Base-by-base conservation (phyloP, 1,284 basidiomycete genomes). In the Coriolopsis trogii region DNA sequence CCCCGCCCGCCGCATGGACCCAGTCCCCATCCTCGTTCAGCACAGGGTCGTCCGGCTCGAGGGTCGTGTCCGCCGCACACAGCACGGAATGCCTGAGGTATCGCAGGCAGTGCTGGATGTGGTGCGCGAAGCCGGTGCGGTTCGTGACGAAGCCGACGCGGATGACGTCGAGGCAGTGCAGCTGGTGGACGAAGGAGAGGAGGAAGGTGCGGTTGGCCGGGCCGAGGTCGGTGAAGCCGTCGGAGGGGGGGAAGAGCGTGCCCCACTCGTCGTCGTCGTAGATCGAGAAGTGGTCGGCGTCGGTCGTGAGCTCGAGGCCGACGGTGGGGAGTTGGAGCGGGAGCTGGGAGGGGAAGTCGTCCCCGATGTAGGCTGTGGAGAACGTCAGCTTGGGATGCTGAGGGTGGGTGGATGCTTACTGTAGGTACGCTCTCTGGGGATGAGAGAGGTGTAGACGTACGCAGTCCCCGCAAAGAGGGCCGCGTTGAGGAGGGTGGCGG, bases 61-160 rank as follows among this genome's bases (percentile, higher is more conserved):
- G 60, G 24, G 75, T 76, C 37, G 69, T 66, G 47, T 77, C 73
- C 0, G 73, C 69, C 24, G 63, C 46, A 54, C 74, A 76, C 6
- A 75, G 49, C n/a, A 75, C 60, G 13, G 66, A 63, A 56, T 75
- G 73, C 25, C 67, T 58, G 13, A 75, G 62, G 55, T 75, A 75
- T 10, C 69, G 66, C 44, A 75, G 53, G 49, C 74, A 76, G 42
- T 76, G 75, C 41, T 70, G 59, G 30, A 70, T 61, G 52, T 75
- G 74, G 21, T 66, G 63, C 23, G 60, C 63, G 23, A 34, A 37
- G 21, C 64, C 64, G 7, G 65, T 68, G 39, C 63, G 64, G 49
- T 60, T 62, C 28, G 43, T 41, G 13, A 43, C 58, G 39, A 55
- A 51, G 23, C 51, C 54, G 53, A 58, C 62, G 47, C 60, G 59